Base-by-base conservation (phyloP, 495 filamentous ascomycete species). In the Penicillium steckii region DNA sequence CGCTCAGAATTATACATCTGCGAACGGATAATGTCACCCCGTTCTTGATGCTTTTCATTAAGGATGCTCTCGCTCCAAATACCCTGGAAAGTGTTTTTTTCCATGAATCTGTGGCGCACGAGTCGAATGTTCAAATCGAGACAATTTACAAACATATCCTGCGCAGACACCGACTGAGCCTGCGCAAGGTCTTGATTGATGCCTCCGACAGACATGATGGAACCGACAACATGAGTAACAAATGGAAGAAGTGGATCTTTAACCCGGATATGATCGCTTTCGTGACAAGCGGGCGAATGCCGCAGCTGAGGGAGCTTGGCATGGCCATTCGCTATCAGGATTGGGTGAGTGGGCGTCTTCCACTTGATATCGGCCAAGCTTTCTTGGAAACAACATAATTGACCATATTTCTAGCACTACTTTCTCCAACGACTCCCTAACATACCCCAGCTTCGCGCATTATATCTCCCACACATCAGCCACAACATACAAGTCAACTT, bases 211-310 rank as follows among this genome's bases (percentile, higher is more conserved):
- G 74, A 30, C 48, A 63, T 48, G 37, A 63, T 52, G 27, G 70
- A 51, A 45, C 62, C 56, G 33, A 73, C 57, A 48, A 59, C 17
- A 18, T 47, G 67, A 71, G 35, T 55, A 64, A 21, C 8, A 74
- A 81, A 37, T 91, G 84, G 80, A 77, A 77, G 17, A 81, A 84
- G 53, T 97, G 92, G 92, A 85, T 86, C 68, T 79, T 92, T 38
- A 85, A 76, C 49, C 80, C 85, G 12, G 87, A 91, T 13, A 79
- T 92, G 24, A 62, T 96, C 29, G 73, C 77, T 0, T 96, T 90
- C 62, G 77, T 97, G 23, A 92, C 85, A 2, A 89, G 88, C 65
- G 90, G 90, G 5, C 83, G 85, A 42, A 95, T 96, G 90, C 77
- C 72, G 4, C 83, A 79, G 48, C 65, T 96, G 30, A 79, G 79